phyloP scores from a whole-genome alignment of 1,139 yeast species.

The Taphrina sp. region DNA sequence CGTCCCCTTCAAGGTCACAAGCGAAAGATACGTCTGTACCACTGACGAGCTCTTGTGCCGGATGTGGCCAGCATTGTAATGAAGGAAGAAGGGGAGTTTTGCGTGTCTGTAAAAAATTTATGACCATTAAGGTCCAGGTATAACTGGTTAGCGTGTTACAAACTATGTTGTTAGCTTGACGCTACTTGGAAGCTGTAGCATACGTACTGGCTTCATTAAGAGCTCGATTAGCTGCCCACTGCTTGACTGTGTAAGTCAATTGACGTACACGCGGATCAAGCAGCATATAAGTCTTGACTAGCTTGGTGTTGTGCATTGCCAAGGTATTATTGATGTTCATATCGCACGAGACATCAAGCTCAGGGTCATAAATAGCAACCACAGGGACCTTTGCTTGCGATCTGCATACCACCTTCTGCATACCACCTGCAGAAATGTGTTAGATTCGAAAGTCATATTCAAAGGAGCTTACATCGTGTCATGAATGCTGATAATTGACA shows the following conservation, averaged over 20 bases:
- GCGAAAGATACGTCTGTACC: conserved; percentile 39
- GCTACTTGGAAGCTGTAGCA: not conserved
- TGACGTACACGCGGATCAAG: conserved; percentile 40
- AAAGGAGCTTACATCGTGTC: conserved; percentile 35
- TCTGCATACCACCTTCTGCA: conserved; percentile 40
- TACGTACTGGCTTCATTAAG: conserved; percentile 40
- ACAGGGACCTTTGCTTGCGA: conserved; percentile 41
- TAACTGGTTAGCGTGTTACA: conserved; percentile 40
- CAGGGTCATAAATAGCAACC: conserved; percentile 41
- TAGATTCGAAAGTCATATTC: not conserved
- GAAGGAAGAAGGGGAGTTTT: conserved; percentile 39
- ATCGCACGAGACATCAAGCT: conserved; percentile 39
- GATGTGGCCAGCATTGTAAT: conserved; percentile 37
- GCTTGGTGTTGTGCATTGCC: conserved; percentile 40
- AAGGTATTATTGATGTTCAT: conserved; percentile 40
- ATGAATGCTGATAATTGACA: conserved; percentile 38
- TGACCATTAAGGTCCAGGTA: conserved; percentile 40
- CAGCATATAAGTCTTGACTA: conserved; percentile 40
- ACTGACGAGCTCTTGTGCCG: conserved; percentile 30
- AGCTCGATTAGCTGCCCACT: conserved; percentile 41
- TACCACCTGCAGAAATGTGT: conserved; percentile 35
- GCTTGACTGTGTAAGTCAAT: conserved; percentile 39
- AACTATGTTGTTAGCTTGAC: not conserved
- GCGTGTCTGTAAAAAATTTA: conserved; percentile 40
- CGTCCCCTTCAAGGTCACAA: conserved; percentile 37